A percentile compares a stretch with the other conserved stretches of the same genome.
phyloP scores from a whole-genome alignment of 345 rosid genomes.

The Sonneratia caseolaris region DNA sequence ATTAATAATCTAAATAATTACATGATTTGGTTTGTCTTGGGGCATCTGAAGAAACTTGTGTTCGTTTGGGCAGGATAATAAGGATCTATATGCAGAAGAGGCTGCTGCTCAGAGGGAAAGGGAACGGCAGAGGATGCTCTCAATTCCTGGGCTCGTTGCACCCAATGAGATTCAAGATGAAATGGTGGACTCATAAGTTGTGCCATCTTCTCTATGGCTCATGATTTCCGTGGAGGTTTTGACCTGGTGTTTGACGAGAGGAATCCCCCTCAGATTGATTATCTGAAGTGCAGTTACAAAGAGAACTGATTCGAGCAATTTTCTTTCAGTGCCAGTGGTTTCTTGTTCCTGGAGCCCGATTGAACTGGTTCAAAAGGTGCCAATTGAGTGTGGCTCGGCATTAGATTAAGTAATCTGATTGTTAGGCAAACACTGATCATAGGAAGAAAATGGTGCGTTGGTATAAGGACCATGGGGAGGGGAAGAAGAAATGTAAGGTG shows the following conservation, averaged over 20 bases:
- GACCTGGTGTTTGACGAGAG: background rate
- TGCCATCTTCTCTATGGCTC: background rate
- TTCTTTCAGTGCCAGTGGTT: background rate
- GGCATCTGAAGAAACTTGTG: background rate
- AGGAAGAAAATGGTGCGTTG: background rate
- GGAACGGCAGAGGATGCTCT: slow-evolving; percentile 65
- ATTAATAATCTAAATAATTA: background rate
- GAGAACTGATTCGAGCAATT: background rate
- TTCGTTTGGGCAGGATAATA: slow-evolving; percentile 47
- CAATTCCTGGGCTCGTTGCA: slow-evolving; percentile 68
- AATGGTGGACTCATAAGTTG: slow-evolving; percentile 59
- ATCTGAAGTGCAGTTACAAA: background rate
- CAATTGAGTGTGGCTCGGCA: background rate
- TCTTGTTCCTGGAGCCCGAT: background rate
- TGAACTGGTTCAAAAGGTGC: background rate
- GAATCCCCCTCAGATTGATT: background rate
- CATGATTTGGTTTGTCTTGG: background rate
- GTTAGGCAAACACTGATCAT: background rate
- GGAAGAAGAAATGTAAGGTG: no score
- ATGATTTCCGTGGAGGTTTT: background rate
- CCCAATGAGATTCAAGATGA: slow-evolving; percentile 72
- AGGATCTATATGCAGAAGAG: slow-evolving; percentile 72
- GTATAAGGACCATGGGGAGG: no score
- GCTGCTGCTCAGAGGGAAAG: slow-evolving; percentile 67
- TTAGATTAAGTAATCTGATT: background rate